Percentiles rank a stretch among this genome's conserved stretches.
phyloP scores from a whole-genome alignment of 2,329 filamentous ascomycete genomes.

The Pseudogymnoascus sp. region DNA sequence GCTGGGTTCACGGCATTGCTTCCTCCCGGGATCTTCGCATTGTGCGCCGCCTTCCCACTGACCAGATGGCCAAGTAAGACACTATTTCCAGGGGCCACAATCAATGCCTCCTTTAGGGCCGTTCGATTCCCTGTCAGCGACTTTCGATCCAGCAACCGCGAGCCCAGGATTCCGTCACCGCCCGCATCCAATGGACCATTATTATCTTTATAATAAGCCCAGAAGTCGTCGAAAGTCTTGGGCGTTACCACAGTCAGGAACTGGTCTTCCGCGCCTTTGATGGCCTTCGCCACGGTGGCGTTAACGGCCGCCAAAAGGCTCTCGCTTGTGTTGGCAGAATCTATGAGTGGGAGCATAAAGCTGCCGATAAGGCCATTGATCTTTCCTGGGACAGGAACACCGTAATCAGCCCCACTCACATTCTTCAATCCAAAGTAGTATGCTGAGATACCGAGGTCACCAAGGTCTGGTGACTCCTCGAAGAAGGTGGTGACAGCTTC shows the following conservation, averaged over 20 bases:
- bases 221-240: slow-evolving; percentile 19
- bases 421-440: slow-evolving; percentile 40
- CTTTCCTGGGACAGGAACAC: slow-evolving; percentile 21
- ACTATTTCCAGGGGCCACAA: slow-evolving; percentile 27
- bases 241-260: slow-evolving; percentile 18
- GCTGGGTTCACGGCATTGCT: slow-evolving; percentile 43
- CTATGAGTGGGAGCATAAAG: slow-evolving; percentile 30
- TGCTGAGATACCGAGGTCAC: slow-evolving; percentile 44
- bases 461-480: slow-evolving; percentile 39
- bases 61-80: slow-evolving; percentile 36
- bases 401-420: slow-evolving; percentile 28
- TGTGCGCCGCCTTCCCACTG: slow-evolving; percentile 37
- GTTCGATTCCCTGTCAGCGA: slow-evolving; percentile 32
- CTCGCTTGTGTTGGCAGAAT: slow-evolving; percentile 28
- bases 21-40: slow-evolving; percentile 39
- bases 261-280: slow-evolving; percentile 25
- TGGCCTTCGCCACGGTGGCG: slow-evolving; percentile 33
- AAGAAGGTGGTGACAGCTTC: slow-evolving; percentile 42
- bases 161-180: slow-evolving; percentile 33
- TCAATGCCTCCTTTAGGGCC: slow-evolving; percentile 33
- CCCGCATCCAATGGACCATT: slow-evolving; percentile 38
- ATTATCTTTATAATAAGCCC: slow-evolving; percentile 17
- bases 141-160: slow-evolving; percentile 37
- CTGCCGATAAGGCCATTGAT: slow-evolving; percentile 29
- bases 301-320: slow-evolving; percentile 26